Percentiles rank a stretch among this genome's conserved stretches.
Conservation (phyloP, 140 eudicot species). For the Oenanthe javanica region DNA sequence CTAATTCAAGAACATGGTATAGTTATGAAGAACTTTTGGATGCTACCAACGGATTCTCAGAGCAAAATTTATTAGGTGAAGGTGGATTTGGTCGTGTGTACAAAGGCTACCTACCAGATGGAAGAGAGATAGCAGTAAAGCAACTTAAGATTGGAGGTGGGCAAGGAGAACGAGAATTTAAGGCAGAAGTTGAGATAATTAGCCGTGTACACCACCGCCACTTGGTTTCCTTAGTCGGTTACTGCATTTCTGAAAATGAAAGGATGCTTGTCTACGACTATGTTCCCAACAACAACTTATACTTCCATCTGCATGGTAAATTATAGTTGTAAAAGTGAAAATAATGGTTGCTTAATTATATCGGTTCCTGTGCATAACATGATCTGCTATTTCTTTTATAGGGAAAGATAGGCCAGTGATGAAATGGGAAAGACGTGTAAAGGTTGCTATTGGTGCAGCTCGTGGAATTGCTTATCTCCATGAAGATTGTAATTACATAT, state of each 20-base stretch:
- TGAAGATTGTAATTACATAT: constrained; percentile 65
- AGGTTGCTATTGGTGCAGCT: constrained; percentile 87
- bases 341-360: not conserved
- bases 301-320: constrained; percentile 91
- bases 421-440: constrained; percentile 73
- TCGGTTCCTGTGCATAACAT: not conserved
- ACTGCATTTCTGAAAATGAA: constrained; percentile 51
- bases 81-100: constrained; percentile 92
- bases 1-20: constrained; percentile 55
- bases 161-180: constrained; percentile 93
- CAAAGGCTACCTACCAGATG: constrained; percentile 25
- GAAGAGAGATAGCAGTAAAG: constrained; percentile 81
- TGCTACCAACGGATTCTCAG: constrained; percentile 80
- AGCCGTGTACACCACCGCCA: constrained; percentile 90
- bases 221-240: constrained; percentile 90
- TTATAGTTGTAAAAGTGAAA: not conserved
- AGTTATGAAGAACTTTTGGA: constrained; percentile 56
- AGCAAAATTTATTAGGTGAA: constrained; percentile 62
- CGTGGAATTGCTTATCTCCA: constrained; percentile 89
- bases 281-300: constrained; percentile 76
- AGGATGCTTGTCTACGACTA: constrained; percentile 86
- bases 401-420: constrained; percentile 56
- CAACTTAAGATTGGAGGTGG: constrained; percentile 85
- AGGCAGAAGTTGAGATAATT: constrained; percentile 86
- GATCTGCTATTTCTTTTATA: constrained; percentile 18